These are phyloP conservation scores for Penicillium hordei DNA, from an alignment of 2,329 filamentous ascomycete species.

Conservation along the genomic window DNA sequence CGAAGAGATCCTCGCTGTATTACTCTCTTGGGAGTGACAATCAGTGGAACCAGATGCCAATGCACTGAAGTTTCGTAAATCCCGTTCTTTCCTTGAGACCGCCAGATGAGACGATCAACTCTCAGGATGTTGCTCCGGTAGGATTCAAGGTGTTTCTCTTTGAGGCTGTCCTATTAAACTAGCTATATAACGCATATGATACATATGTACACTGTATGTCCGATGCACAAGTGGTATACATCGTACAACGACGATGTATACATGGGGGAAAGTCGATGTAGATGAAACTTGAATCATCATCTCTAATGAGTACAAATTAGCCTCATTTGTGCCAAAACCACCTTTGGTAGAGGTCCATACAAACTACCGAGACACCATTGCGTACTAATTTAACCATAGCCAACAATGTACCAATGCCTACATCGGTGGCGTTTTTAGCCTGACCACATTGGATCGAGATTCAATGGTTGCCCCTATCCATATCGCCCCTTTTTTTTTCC, in stretches of 20 bases:
- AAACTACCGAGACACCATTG: background rate
- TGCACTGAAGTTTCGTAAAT: slow-evolving; percentile 13
- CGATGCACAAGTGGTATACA: background rate
- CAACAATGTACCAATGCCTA: slow-evolving; percentile 21
- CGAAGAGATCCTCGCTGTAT: slow-evolving; percentile 20
- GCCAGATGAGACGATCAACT: slow-evolving; percentile 10
- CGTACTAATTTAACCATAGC: slow-evolving; percentile 8
- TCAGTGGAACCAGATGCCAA: slow-evolving; percentile 30
- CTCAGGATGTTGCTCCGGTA: slow-evolving; percentile 9
- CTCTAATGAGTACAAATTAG: background rate
- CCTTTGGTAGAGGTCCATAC: background rate
- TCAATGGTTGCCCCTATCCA: slow-evolving; percentile 13
- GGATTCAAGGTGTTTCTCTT: slow-evolving; percentile 4
- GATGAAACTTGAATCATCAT: background rate
- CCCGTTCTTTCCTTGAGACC: slow-evolving; percentile 7
- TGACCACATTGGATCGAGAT: slow-evolving; percentile 8
- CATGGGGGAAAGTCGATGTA: background rate
- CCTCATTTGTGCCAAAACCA: background rate
- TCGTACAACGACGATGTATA: background rate
- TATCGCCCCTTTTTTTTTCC: slow-evolving; percentile 9
- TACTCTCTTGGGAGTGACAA: slow-evolving; percentile 26
- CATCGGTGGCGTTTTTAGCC: slow-evolving; percentile 29
- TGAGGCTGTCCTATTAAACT: background rate
- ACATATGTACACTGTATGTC: background rate
- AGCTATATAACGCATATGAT: background rate